phyloP scores from a whole-genome alignment of 2,329 filamentous ascomycete genomes.

The Colletotrichum horii region DNA sequence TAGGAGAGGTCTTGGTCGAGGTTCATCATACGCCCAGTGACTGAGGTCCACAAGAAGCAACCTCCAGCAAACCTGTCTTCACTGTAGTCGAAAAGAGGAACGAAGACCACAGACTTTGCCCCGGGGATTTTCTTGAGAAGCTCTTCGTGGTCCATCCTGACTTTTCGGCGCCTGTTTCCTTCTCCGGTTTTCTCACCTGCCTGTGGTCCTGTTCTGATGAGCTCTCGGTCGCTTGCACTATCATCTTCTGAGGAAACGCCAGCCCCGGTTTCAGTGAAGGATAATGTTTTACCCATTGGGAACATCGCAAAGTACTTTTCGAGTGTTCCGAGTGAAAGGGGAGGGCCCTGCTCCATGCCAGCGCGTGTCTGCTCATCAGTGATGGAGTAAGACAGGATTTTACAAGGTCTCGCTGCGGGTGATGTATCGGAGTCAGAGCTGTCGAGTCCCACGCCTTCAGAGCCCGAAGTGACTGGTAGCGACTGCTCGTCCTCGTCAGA shows the following conservation, averaged over 20 bases:
- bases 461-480: constrained; percentile 15
- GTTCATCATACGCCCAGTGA: constrained; percentile 38
- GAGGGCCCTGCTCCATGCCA: constrained; percentile 29
- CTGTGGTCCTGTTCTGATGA: background rate
- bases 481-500: constrained; percentile 25
- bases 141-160: constrained; percentile 34
- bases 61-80: constrained; percentile 38
- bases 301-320: constrained; percentile 35
- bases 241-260: constrained; percentile 35
- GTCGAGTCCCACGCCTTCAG: constrained; percentile 27
- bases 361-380: constrained; percentile 27
- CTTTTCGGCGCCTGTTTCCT: constrained; percentile 16
- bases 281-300: constrained; percentile 33
- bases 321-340: constrained; percentile 31
- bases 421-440: constrained; percentile 35
- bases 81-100: constrained; percentile 39
- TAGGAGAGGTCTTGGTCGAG: constrained; percentile 38
- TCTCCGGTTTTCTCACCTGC: background rate
- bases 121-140: constrained; percentile 37
- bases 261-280: constrained; percentile 32
- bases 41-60: constrained; percentile 40
- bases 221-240: constrained; percentile 31
- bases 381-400: constrained; percentile 32
- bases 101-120: constrained; percentile 37
- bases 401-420: constrained; percentile 29